Conservation (phyloP, 2,329 filamentous ascomycete genomes). For the Ophiostoma ulmi region DNA sequence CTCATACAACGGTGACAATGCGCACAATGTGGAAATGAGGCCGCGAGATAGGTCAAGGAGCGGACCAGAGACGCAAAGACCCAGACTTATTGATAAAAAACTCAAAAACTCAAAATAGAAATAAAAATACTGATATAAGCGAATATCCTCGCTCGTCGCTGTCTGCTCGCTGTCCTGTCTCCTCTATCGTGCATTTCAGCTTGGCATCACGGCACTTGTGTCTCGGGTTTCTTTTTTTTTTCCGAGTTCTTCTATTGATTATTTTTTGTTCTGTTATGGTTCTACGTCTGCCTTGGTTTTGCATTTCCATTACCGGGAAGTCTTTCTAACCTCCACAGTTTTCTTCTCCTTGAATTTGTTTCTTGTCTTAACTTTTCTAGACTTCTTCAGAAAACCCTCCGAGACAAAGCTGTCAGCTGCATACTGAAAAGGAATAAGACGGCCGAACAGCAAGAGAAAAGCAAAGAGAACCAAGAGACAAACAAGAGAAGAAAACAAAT, state of each 20-base stretch:
- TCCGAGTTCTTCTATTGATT: neutral
- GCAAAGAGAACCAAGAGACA: neutral
- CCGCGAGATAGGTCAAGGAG: neutral
- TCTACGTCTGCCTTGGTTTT: neutral
- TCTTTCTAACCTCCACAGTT: neutral
- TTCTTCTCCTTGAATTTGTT: neutral
- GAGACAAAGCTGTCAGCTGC: neutral
- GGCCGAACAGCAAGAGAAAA: too few species aligned
- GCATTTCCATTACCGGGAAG: neutral
- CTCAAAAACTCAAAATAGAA: too few species aligned
- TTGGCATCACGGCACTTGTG: neutral
- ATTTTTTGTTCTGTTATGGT: neutral
- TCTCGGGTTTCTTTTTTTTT: neutral
- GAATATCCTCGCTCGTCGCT: neutral
- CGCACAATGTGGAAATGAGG: neutral
- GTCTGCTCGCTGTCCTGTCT: neutral
- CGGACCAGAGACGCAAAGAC: neutral
- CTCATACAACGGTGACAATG: neutral
- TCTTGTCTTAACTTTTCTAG: neutral
- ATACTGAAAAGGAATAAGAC: neutral
- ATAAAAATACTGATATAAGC: neutral
- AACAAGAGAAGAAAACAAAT: neutral
- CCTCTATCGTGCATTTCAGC: neutral
- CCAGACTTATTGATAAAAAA: too few species aligned
- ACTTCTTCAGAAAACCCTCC: constrained; percentile 10